Percentiles rank a stretch among this genome's conserved stretches.
phyloP scores from a whole-genome alignment of 768 basidiomycete genomes.

The Auriculariales sp. region DNA sequence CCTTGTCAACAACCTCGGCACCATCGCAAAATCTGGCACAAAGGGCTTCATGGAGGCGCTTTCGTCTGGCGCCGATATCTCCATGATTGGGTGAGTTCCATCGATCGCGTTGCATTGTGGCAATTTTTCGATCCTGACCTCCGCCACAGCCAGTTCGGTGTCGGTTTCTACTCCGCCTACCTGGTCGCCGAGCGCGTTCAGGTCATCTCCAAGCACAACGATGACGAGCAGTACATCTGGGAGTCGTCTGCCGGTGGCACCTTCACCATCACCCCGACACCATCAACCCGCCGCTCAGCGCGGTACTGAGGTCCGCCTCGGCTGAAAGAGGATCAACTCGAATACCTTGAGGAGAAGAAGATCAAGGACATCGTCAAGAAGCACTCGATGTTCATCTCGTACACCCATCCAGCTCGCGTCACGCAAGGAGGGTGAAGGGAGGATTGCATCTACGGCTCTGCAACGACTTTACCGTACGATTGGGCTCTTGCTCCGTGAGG shows the following conservation, averaged over 20 bases:
- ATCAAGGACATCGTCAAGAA: conserved; percentile 99
- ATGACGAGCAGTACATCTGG: conserved; percentile 99
- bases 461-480: too few species aligned
- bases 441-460: too few species aligned
- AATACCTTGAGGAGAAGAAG: conserved; percentile 98
- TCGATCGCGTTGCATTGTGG: too few species aligned
- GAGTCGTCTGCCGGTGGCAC: conserved; percentile 99
- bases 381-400: conserved; percentile 99
- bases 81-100: too few species aligned
- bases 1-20: conserved; percentile 97
- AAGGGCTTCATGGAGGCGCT: conserved; percentile 99
- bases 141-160: conserved; percentile 99
- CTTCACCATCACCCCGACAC: conserved; percentile 95
- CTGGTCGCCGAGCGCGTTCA: conserved; percentile 97
- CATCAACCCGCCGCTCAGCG: conserved; percentile 83
- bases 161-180: conserved; percentile 99
- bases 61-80: conserved; percentile 74
- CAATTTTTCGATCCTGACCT: too few species aligned
- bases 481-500: too few species aligned
- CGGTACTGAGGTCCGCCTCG: conserved; percentile 80
- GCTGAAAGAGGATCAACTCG: conserved; percentile 97
- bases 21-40: conserved; percentile 88
- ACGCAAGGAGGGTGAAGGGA: conserved; percentile 98
- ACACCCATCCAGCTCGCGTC: conserved; percentile 98
- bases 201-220: conserved; percentile 98